These are phyloP conservation scores for Penicillium sp. DNA, from an alignment of 2,329 filamentous ascomycete genomes.

Conservation along the genomic window DNA sequence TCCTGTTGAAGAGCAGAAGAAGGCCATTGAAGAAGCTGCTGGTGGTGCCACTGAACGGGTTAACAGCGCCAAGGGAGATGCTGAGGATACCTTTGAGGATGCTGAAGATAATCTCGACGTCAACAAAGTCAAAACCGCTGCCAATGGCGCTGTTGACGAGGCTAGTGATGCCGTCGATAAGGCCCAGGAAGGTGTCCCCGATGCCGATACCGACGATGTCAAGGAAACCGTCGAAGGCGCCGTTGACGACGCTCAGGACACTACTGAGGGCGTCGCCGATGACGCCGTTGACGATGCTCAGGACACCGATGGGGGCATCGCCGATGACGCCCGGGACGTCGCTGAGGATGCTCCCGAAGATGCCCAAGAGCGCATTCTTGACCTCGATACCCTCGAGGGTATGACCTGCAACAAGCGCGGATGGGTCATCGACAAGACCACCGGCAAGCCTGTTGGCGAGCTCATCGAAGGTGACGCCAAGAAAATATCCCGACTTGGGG, in stretches of 20 bases:
- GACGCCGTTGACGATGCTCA: slow-evolving; percentile 24
- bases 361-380: slow-evolving; percentile 8
- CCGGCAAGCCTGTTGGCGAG: slow-evolving; percentile 53
- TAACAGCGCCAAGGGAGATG: slow-evolving; percentile 46
- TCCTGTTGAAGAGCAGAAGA: slow-evolving; percentile 27
- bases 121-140: slow-evolving; percentile 21
- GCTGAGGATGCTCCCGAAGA: slow-evolving; percentile 23
- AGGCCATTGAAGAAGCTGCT: slow-evolving; percentile 40
- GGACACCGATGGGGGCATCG: slow-evolving; percentile 21
- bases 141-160: neutral
- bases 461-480: slow-evolving; percentile 60
- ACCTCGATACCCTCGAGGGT: slow-evolving; percentile 26
- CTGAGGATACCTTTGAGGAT: slow-evolving; percentile 35
- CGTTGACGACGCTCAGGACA: slow-evolving; percentile 7
- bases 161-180: neutral
- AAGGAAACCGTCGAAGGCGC: neutral
- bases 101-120: slow-evolving; percentile 14
- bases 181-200: slow-evolving; percentile 5
- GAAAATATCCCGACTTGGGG: slow-evolving; percentile 49
- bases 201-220: neutral
- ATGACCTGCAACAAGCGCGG: slow-evolving; percentile 43
- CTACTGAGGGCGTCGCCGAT: slow-evolving; percentile 11
- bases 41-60: slow-evolving; percentile 47
- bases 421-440: slow-evolving; percentile 39
- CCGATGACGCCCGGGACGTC: slow-evolving; percentile 25